Evolutionary conservation across 2,329 filamentous ascomycete genomes (phyloP).

Genomic region (Aspergillus chevalieri): DNA sequence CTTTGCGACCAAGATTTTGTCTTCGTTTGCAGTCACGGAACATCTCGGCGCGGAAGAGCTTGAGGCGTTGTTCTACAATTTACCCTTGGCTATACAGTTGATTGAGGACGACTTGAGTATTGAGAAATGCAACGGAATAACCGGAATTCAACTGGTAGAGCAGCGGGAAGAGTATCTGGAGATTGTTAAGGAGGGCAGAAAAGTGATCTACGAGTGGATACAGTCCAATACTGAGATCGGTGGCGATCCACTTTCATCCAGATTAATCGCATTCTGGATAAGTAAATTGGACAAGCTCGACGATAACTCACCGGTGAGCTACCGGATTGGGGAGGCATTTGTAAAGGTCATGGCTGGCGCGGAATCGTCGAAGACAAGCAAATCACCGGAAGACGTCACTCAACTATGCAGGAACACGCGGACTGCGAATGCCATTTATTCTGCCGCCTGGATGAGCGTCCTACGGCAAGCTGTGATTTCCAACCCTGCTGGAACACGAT

Average conservation of each 20-base stretch:
- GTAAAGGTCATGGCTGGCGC: slow-evolving; percentile 32
- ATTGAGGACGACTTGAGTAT: slow-evolving; percentile 57
- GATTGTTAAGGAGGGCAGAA: slow-evolving; percentile 47
- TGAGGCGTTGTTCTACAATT: slow-evolving; percentile 43
- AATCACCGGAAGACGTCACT: slow-evolving; percentile 25
- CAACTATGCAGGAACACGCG: slow-evolving; percentile 31
- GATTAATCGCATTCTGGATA: slow-evolving; percentile 29
- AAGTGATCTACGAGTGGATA: slow-evolving; percentile 42
- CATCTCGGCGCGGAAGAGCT: slow-evolving; percentile 26
- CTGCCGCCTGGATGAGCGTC: slow-evolving; percentile 44
- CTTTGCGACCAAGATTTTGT: slow-evolving; percentile 59
- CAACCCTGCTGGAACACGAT: slow-evolving; percentile 43
- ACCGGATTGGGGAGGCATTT: slow-evolving; percentile 37
- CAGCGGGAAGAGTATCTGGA: slow-evolving; percentile 49
- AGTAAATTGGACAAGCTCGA: slow-evolving; percentile 25
- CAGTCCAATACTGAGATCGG: slow-evolving; percentile 14
- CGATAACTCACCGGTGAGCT: slow-evolving; percentile 27
- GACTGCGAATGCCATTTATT: slow-evolving; percentile 40
- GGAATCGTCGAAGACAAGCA: slow-evolving; percentile 19
- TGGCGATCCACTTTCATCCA: slow-evolving; percentile 17
- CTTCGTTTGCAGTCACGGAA: slow-evolving; percentile 31
- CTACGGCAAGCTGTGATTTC: slow-evolving; percentile 45
- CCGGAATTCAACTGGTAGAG: slow-evolving; percentile 42
- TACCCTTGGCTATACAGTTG: slow-evolving; percentile 51
- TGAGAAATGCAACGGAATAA: slow-evolving; percentile 49